Conservation (phyloP, 345 rosid genomes). For the Cardamine occulta region DNA sequence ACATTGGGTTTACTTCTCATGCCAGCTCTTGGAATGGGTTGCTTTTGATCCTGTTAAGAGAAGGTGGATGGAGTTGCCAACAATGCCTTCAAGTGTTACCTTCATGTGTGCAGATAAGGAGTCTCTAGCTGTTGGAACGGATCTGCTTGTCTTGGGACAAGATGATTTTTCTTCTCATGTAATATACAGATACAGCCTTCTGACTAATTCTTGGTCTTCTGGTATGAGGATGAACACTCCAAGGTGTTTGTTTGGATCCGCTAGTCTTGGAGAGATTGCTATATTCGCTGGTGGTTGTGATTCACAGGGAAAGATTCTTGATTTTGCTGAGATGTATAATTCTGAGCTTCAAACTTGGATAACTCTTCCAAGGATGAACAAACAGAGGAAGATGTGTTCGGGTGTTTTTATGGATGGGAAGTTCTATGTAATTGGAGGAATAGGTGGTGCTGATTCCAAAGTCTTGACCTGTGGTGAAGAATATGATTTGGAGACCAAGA, state of each 20-base stretch:
- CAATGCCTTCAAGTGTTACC: slow-evolving; percentile 70
- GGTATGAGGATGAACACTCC: slow-evolving; percentile 84
- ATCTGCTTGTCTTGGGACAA: slow-evolving; percentile 85
- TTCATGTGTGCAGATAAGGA: slow-evolving; percentile 82
- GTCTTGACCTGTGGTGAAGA: slow-evolving; percentile 83
- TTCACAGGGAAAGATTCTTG: slow-evolving; percentile 59
- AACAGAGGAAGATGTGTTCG: slow-evolving; percentile 89
- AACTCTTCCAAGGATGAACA: slow-evolving; percentile 76
- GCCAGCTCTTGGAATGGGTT: slow-evolving; percentile 85
- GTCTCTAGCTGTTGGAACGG: slow-evolving; percentile 94
- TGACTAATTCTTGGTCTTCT: slow-evolving; percentile 80
- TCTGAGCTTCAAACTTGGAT: slow-evolving; percentile 75
- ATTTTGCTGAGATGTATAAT: slow-evolving; percentile 84
- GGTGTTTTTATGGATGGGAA: slow-evolving; percentile 92
- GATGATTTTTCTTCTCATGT: slow-evolving; percentile 68
- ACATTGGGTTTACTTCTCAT: slow-evolving; percentile 93
- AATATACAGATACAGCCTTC: slow-evolving; percentile 78
- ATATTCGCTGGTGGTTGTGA: slow-evolving; percentile 92
- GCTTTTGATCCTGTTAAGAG: slow-evolving; percentile 78
- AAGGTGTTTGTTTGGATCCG: slow-evolving; percentile 93
- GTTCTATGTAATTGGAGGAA: slow-evolving; percentile 90
- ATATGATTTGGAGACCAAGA: slow-evolving; percentile 68
- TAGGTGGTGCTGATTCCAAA: slow-evolving; percentile 55
- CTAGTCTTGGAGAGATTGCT: slow-evolving; percentile 85
- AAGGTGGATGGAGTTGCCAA: slow-evolving; percentile 86